phyloP scores from a whole-genome alignment of 2,329 filamentous ascomycete species.

The Aspergillus sp. region DNA sequence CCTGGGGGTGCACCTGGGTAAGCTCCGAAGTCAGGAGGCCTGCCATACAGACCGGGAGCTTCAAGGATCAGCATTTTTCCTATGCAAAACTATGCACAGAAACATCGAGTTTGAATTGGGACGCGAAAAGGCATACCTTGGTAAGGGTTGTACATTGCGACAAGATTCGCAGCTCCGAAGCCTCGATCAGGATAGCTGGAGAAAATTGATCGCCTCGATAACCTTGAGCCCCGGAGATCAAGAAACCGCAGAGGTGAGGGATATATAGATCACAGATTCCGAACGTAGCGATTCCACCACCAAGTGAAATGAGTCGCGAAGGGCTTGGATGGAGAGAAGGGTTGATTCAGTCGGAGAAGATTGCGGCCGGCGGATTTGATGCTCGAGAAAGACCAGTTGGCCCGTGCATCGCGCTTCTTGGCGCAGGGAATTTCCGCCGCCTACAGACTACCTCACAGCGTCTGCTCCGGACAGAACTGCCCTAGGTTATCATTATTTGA shows the following conservation, averaged over 20 bases:
- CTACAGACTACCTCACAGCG: too few species aligned
- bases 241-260: background rate
- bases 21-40: constrained; percentile 69
- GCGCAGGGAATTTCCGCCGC: background rate
- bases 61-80: constrained; percentile 13
- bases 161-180: constrained; percentile 15
- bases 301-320: background rate
- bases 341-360: constrained; percentile 4
- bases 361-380: constrained; percentile 12
- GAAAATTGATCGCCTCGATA: background rate
- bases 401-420: constrained; percentile 13
- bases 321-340: background rate
- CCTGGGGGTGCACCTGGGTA: constrained; percentile 77
- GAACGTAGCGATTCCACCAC: background rate
- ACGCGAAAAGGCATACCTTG: constrained; percentile 33
- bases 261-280: background rate
- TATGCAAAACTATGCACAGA: background rate
- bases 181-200: background rate
- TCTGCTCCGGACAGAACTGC: too few species aligned
- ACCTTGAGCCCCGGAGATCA: background rate
- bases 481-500: too few species aligned
- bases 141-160: constrained; percentile 46
- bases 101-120: background rate
- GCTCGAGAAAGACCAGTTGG: constrained; percentile 17
- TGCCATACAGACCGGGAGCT: constrained; percentile 63